Base-by-base conservation (phyloP, 108 stramenopile species). In the Pseudonitzschia multiseries region DNA sequence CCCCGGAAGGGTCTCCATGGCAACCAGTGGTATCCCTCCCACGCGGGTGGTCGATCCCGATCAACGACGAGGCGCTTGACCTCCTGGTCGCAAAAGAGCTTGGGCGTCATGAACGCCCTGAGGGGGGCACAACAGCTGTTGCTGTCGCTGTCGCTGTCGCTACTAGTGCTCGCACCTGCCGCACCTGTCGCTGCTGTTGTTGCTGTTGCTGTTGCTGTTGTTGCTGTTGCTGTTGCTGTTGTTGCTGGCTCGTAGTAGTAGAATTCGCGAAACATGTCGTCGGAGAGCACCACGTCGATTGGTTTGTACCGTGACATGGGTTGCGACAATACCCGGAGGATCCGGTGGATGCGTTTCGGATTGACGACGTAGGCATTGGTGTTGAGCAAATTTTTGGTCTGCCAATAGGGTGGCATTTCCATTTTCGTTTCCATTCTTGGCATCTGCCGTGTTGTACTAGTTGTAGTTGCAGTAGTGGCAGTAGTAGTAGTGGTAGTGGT, bases 331-430 rank as follows among this genome's bases (percentile, higher is more conserved):
- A 73, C 46, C 5, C 50, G 50, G 0, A 73, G 22, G 17, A 73
- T 2, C 20, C 63, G 8, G 1, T 53, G 28, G 0, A 73, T 73
- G 18, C 63, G 61, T 32, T 29, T 29, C 32, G 72, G 72, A 36
- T 73, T 73, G 63, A 73, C 51, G n/a, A 73, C 48, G 26, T 73
- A 73, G 2, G 72, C 9, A 65, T 73, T 61, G n/a, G 72, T 73
- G 27, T 73, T 73, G 29, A 62, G 50, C 4, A 53, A 31, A 6
- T 51, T 52, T 32, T 52, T 61, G n/a, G 51, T 73, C 4, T 53
- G 26, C 44, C 50, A 73, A 5, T 73, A 73, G 14, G 48, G 44
- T 31, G 61, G 72, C 10, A 46, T 22, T 14, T 5, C 0, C 0
- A 14, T 17, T 29, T 0, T 29, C 14, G 59, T 15, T 18, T n/a